phyloP scores from a whole-genome alignment of 2,329 filamentous ascomycete genomes.

The Penicillium sp. region DNA sequence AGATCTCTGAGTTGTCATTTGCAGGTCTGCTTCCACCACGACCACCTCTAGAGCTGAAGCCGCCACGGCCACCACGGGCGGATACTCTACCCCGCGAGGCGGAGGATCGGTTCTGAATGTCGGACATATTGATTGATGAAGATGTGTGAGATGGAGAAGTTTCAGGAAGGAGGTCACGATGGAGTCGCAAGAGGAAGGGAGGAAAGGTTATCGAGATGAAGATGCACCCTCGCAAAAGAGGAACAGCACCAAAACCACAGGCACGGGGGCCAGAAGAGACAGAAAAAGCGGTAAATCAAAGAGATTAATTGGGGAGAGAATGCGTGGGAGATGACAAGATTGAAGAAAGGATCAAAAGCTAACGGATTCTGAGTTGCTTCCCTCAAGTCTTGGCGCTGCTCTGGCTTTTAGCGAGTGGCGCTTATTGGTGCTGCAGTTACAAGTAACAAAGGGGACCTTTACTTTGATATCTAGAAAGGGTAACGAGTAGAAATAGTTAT shows the following conservation, averaged over 20 bases:
- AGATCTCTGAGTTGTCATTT: conserved; percentile 69
- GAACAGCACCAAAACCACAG: conserved; percentile 38
- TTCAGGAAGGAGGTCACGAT: conserved; percentile 28
- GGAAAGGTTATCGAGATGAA: conserved; percentile 26
- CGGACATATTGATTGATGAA: conserved; percentile 71
- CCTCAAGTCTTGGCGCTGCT: conserved; percentile 27
- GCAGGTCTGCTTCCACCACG: conserved; percentile 67
- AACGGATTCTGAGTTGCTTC: conserved; percentile 29
- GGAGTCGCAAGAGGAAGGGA: conserved; percentile 27
- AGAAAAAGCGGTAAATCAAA: conserved; percentile 21
- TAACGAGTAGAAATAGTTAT: background rate
- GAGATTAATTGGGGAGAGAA: conserved; percentile 22
- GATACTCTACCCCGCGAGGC: conserved; percentile 86
- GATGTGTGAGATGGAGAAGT: conserved; percentile 30
- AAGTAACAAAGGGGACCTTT: conserved; percentile 6
- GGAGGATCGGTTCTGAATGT: conserved; percentile 81
- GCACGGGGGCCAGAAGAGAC: conserved; percentile 32
- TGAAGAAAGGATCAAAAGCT: conserved; percentile 29
- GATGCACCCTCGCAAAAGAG: conserved; percentile 42
- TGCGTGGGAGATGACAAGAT: conserved; percentile 22
- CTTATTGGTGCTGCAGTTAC: conserved; percentile 21
- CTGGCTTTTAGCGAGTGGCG: conserved; percentile 36
- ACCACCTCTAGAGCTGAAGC: conserved; percentile 67
- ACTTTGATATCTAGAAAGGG: background rate
- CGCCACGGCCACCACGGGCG: conserved; percentile 79